These are phyloP conservation scores for Clitopilus passeckerianus DNA, from an alignment of 768 basidiomycete genomes.

Conservation along the genomic window DNA sequence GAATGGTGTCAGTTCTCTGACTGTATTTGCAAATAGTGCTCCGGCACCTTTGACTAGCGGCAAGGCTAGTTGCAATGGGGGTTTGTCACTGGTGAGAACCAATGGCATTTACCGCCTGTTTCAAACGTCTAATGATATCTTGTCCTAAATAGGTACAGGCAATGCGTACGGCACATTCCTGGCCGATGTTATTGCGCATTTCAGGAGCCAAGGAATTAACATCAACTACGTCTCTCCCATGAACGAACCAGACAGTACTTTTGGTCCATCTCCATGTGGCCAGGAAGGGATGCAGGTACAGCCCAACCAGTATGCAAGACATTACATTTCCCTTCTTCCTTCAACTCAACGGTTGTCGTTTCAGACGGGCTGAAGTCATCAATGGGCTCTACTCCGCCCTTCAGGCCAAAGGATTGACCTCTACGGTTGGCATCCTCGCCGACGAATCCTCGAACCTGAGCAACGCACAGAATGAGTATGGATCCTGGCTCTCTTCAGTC, in stretches of 20 bases:
- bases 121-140: not conserved
- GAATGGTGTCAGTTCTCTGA: slow-evolving; percentile 29
- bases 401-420: slow-evolving; percentile 19
- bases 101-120: not conserved
- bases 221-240: slow-evolving; percentile 38
- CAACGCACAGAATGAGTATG: slow-evolving; percentile 23
- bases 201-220: slow-evolving; percentile 27
- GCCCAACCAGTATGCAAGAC: slow-evolving; percentile 25
- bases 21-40: slow-evolving; percentile 39
- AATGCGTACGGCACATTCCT: slow-evolving; percentile 34
- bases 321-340: too few species aligned
- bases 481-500: slow-evolving; percentile 29
- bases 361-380: slow-evolving; percentile 34
- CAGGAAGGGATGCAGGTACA: slow-evolving; percentile 43
- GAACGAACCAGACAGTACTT: slow-evolving; percentile 36
- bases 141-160: slow-evolving; percentile 18
- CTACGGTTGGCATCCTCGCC: slow-evolving; percentile 31
- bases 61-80: slow-evolving; percentile 28
- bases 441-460: slow-evolving; percentile 33
- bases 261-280: slow-evolving; percentile 33
- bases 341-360: too few species aligned
- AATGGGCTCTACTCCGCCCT: slow-evolving; percentile 29
- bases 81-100: slow-evolving; percentile 23
- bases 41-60: slow-evolving; percentile 29
- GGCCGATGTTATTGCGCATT: slow-evolving; percentile 36